Conservation (phyloP, 176 grass and related monocot species). For the Musa acuminata region DNA sequence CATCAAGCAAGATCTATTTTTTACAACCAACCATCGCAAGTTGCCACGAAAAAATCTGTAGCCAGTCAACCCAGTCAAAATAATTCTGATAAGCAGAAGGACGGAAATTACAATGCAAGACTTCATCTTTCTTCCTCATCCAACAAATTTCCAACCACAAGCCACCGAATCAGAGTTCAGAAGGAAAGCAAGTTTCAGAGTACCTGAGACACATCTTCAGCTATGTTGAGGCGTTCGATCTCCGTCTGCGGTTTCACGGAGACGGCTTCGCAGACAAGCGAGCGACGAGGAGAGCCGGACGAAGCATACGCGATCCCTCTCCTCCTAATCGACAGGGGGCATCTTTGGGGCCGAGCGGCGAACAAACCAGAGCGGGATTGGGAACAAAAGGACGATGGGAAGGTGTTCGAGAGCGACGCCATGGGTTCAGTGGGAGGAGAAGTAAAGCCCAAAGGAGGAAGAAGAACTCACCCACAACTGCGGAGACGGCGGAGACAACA, state of each 20-base stretch:
- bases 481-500: background rate
- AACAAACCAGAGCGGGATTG: background rate
- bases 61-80: background rate
- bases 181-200: background rate
- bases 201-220: slow-evolving; percentile 77
- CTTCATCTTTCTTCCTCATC: background rate
- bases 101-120: background rate
- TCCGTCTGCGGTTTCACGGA: slow-evolving; percentile 24
- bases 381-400: slow-evolving; percentile 5
- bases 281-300: slow-evolving; percentile 2
- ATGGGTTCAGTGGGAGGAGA: background rate
- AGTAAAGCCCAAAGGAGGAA: background rate
- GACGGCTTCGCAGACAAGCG: slow-evolving; percentile 42
- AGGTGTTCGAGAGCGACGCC: slow-evolving; percentile 4
- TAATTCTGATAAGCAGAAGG: background rate
- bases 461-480: too few relatives aligned
- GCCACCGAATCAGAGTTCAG: background rate
- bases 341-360: slow-evolving; percentile 6
- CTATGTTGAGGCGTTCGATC: slow-evolving; percentile 82
- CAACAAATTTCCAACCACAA: background rate
- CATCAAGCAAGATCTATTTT: background rate
- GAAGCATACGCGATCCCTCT: slow-evolving; percentile 5
- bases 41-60: background rate
- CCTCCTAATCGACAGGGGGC: background rate
- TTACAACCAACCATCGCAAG: background rate